Percentiles rank a stretch among this genome's conserved stretches.
Evolutionary conservation across 2,329 filamentous ascomycete species (phyloP).

Genomic region (Emmonsiellopsis sp.): DNA sequence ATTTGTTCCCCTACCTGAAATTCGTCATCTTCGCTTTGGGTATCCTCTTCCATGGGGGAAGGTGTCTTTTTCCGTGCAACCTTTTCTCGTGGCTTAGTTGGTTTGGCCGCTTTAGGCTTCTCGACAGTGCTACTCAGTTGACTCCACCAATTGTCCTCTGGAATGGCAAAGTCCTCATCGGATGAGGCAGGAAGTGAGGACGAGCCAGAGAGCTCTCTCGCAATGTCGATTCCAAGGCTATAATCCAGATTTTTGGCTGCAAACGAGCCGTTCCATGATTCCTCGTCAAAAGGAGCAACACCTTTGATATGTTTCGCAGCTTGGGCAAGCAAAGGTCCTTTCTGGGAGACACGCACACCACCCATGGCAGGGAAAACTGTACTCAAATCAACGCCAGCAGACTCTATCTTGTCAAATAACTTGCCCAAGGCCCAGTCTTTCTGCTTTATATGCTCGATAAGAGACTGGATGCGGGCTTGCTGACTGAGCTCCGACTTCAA

Average conservation of each 20-base stretch:
- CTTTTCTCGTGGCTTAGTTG: background rate
- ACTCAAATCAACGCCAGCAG: constrained; percentile 45
- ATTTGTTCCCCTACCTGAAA: constrained; percentile 3
- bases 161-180: background rate
- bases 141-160: constrained; percentile 2
- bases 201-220: constrained; percentile 14
- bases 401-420: constrained; percentile 50
- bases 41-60: background rate
- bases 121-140: background rate
- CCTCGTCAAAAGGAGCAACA: constrained; percentile 43
- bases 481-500: constrained; percentile 40
- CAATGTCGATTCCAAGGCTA: constrained; percentile 17
- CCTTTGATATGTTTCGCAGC: constrained; percentile 47
- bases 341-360: constrained; percentile 36
- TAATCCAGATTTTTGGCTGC: constrained; percentile 11
- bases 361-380: constrained; percentile 48
- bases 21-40: constrained; percentile 1
- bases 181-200: background rate
- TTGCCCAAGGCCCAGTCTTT: constrained; percentile 52
- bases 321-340: constrained; percentile 38
- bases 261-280: constrained; percentile 32
- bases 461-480: constrained; percentile 37
- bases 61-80: constrained; percentile 1
- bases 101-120: background rate
- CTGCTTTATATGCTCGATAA: constrained; percentile 42